Evolutionary conservation across 129 eudicot species (phyloP), one percentile per base, ranked within the genome.

Genomic region (Erigeron canadensis): DNA sequence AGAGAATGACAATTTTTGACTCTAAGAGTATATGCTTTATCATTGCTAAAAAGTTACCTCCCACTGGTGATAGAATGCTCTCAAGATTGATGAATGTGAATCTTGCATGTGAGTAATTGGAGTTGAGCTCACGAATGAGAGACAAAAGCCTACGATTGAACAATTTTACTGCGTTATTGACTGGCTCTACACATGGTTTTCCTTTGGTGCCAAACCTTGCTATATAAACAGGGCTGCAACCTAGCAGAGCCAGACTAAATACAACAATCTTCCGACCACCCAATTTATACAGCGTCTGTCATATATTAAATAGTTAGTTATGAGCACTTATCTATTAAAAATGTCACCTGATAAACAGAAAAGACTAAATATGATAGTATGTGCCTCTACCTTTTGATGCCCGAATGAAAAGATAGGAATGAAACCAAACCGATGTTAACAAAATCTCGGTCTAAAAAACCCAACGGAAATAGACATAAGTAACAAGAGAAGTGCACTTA

Each of bases 221-320:
- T 19, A 79, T 44, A 18, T 51, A 28, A 12, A 15, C 41, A 6
- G 89, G 89, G 42, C 21, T 60, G 67, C 93, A 87, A 16, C 88
- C 91, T n/a, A 78, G 18, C 2, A 15, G 38, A 3, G 78, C 82
- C 1, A 83, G 21, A 57, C 86, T 81, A 60, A 72, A 77, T 22
- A 83, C 53, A 7, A 71, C 91, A 12, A 86, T 56, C 64, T 84
- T 86, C 57, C 88, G 69, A 65, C 82, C 91, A 45, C 86, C 88
- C 34, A 18, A 17, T 5, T 53, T 58, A 48, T 83, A 84, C 71
- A 83, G 72, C 21, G 55, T 71, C 87, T 84, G 45, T 37, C 38
- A 60, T 6, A 51, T 51, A 63, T 69, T 8, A 10, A 62, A 13
- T 2, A 9, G 10, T 76, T 5, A 68, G 44, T 68, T 45, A 37